phyloP scores from a whole-genome alignment of 1,139 yeast genomes.

The Debaryomyces fabryi region DNA sequence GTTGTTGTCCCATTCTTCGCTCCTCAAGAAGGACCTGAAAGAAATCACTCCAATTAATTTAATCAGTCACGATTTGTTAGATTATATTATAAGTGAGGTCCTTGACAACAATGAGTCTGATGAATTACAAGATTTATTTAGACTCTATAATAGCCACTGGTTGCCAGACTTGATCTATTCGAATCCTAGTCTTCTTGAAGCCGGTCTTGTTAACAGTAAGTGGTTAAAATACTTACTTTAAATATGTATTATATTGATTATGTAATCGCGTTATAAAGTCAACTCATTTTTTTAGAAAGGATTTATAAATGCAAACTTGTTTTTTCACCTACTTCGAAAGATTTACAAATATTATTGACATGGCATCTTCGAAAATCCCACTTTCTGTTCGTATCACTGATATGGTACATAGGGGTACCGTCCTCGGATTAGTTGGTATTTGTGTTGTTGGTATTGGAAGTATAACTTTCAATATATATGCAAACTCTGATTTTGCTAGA shows the following conservation, averaged over 20 bases:
- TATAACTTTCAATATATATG: slow-evolving; percentile 62
- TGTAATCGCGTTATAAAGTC: slow-evolving; percentile 10
- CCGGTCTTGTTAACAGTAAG: slow-evolving; percentile 34
- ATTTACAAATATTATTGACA: not conserved
- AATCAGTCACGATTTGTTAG: slow-evolving; percentile 36
- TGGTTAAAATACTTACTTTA: slow-evolving; percentile 47
- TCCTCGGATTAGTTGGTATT: slow-evolving; percentile 71
- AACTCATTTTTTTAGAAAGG: slow-evolving; percentile 3
- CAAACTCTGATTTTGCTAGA: slow-evolving; percentile 51
- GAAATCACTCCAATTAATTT: slow-evolving; percentile 29
- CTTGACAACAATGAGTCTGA: slow-evolving; percentile 29
- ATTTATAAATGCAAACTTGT: not conserved
- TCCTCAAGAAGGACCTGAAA: slow-evolving; percentile 21
- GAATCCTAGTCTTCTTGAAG: slow-evolving; percentile 45
- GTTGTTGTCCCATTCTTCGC: slow-evolving; percentile 26
- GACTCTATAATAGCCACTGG: slow-evolving; percentile 45
- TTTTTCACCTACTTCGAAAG: not conserved
- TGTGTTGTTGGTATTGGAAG: slow-evolving; percentile 56
- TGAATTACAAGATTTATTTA: slow-evolving; percentile 34
- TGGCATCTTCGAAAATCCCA: slow-evolving; percentile 35
- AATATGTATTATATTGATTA: slow-evolving; percentile 11
- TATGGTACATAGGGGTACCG: slow-evolving; percentile 80
- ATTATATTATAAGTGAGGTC: slow-evolving; percentile 32
- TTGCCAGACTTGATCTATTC: slow-evolving; percentile 44
- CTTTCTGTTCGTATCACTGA: slow-evolving; percentile 65